A percentile compares a stretch with the other conserved stretches of the same genome.
Conservation (phyloP, 768 basidiomycete species). For the Boletus edulis region DNA sequence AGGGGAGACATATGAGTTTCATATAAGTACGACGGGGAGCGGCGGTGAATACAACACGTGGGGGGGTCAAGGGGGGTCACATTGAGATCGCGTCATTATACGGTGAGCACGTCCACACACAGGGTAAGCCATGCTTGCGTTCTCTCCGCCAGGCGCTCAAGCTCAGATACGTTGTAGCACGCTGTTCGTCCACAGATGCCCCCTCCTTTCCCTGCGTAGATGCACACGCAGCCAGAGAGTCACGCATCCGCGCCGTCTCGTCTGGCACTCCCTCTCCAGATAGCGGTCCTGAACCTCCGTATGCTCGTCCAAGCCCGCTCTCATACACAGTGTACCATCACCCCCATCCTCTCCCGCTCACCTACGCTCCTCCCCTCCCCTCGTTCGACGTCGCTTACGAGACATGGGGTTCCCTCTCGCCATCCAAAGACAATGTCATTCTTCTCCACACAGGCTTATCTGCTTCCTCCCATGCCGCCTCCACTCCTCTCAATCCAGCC, state of each 20-base stretch:
- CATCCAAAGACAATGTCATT: constrained; percentile 80
- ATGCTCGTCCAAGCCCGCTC: constrained; percentile 73
- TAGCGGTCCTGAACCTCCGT: constrained; percentile 78
- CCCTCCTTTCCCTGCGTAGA: constrained; percentile 73
- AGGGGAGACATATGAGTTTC: not conserved
- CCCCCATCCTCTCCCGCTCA: constrained; percentile 57
- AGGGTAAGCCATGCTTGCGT: not conserved
- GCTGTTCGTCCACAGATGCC: no score
- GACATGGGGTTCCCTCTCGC: constrained; percentile 91
- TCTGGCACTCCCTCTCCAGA: constrained; percentile 26
- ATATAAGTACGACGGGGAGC: no score
- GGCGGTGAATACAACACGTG: no score
- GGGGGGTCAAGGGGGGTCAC: no score
- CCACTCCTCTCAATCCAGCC: constrained; percentile 69
- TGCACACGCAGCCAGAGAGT: constrained; percentile 71
- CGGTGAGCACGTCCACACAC: no score
- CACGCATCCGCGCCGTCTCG: constrained; percentile 37
- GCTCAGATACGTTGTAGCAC: not conserved
- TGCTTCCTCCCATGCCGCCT: constrained; percentile 92
- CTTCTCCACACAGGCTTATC: constrained; percentile 95
- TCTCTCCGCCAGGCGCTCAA: not conserved
- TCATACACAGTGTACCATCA: constrained; percentile 74
- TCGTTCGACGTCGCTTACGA: constrained; percentile 92
- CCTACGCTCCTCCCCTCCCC: constrained; percentile 59
- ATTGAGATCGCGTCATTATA: no score